Evolutionary conservation across 2,329 filamentous ascomycete genomes (phyloP), one percentile per base, ranked within the genome.

Genomic region (Aphanoascus verrucosus): DNA sequence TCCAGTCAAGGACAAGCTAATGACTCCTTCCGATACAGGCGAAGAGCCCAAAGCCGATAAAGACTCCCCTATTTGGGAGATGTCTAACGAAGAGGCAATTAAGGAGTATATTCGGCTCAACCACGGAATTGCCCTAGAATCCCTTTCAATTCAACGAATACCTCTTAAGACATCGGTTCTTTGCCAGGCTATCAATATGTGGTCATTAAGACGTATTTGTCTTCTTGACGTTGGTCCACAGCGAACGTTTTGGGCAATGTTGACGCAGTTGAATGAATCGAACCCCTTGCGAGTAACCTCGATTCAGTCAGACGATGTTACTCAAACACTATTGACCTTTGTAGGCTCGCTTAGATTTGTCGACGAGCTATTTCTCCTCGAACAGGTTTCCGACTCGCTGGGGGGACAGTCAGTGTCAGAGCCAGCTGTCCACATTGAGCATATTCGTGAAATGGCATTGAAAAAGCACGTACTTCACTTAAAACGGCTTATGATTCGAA

Each of bases 191-290:
- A 67, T 85, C 35, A 79, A 85, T 59, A 60, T 85, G 2, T 70
- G 69, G n/a, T 69, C 70, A 3, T 69, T 85, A n/a, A 75, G 69
- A 58, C 74, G 72, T 45, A 69, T 85, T 15, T 81, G 80, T 1
- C 69, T 85, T 20, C 73, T 85, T 44, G 83, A 82, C 57, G 81
- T 84, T 15, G 82, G 82, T 1, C 71, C 76, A 4, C 82, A 85
- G 62, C 72, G 72, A 28, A 69, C 75, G 0, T 77, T 85, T 57
- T 85, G 82, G 82, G 69, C 71, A 1, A 65, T 78, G 53, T 65
- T 85, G 41, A 67, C 72, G 15, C 78, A 75, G 58, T 73, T 81
- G 59, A 80, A 83, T 62, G 72, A 72, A 49, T 60, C 69, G 0
- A 65, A 70, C 7, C 74, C 77, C 0, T 67, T 84, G 40, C 71